Evolutionary conservation across 2,329 filamentous ascomycete species (phyloP).

Genomic region (Apiospora aurea): DNA sequence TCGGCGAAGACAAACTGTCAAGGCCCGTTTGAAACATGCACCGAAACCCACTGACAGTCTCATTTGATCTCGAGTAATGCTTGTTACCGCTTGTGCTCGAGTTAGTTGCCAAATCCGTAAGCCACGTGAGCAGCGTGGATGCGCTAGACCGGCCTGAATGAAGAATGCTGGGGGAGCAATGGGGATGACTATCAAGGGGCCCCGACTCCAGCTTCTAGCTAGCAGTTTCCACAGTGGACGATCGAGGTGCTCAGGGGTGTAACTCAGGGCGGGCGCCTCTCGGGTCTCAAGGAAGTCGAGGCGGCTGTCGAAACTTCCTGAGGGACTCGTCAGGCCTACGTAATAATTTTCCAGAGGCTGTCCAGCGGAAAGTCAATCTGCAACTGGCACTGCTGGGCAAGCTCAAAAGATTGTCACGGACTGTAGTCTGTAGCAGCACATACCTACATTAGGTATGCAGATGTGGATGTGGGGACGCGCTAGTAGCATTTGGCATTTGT

Average conservation of each 20-base stretch:
- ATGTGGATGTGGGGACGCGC: neutral
- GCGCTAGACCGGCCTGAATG: neutral
- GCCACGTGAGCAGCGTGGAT: neutral
- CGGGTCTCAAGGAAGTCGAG: neutral
- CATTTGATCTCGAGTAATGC: constrained; percentile 10
- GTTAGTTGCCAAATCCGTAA: neutral
- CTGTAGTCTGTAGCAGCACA: constrained; percentile 6
- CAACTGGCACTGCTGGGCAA: neutral
- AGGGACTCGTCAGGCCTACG: neutral
- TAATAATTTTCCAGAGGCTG: neutral
- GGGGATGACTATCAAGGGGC: neutral
- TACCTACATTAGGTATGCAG: no score
- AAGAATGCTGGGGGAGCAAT: neutral
- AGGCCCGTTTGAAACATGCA: constrained; percentile 16
- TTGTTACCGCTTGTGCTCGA: neutral
- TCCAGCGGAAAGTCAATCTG: neutral
- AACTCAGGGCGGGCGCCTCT: neutral
- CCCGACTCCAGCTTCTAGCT: neutral
- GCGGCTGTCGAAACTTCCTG: neutral
- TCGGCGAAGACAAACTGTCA: constrained; percentile 19
- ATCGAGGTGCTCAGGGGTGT: neutral
- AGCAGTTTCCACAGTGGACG: neutral
- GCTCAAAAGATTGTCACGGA: neutral
- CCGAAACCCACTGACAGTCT: constrained; percentile 16
- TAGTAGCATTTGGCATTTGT: neutral